Evolutionary conservation across 306 rosid genomes (phyloP).

Genomic region (Medicago lupulina): DNA sequence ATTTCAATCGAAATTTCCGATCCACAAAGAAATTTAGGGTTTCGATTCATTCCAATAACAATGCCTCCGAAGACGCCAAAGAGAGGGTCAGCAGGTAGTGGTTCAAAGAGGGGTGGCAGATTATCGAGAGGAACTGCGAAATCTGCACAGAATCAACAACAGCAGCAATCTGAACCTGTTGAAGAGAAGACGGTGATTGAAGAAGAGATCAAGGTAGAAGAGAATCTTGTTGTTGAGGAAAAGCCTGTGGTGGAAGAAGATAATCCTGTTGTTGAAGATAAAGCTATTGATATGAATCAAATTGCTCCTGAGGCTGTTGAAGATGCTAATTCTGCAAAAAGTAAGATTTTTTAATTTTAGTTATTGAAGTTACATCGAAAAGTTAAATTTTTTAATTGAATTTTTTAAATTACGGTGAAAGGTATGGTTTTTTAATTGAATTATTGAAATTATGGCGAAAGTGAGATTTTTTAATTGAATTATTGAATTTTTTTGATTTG

Average conservation of each 20-base stretch:
- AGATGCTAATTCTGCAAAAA: conserved; percentile 50
- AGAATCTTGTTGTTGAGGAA: conserved; percentile 51
- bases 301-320: conserved; percentile 43
- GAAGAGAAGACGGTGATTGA: conserved; percentile 54
- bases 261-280: conserved; percentile 40
- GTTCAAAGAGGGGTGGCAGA: conserved; percentile 65
- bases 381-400: conserved; percentile 57
- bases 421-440: conserved; percentile 47
- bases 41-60: background rate
- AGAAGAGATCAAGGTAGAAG: conserved; percentile 55
- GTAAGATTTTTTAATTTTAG: conserved; percentile 50
- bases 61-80: conserved; percentile 94
- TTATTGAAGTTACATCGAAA: conserved; percentile 29
- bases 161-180: conserved; percentile 45
- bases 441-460: conserved; percentile 28
- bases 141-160: conserved; percentile 55
- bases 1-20: conserved; percentile 22
- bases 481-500: background rate
- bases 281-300: conserved; percentile 47
- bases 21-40: conserved; percentile 21
- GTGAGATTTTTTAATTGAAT: conserved; percentile 52
- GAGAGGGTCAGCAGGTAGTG: conserved; percentile 73
- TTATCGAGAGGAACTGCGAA: conserved; percentile 62
- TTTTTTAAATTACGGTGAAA: conserved; percentile 18
- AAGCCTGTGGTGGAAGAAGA: conserved; percentile 54